Percentiles rank a stretch among this genome's conserved stretches.
Evolutionary conservation across 805 yeast genomes (phyloP).

Genomic region (Priceomyces haplophilus): DNA sequence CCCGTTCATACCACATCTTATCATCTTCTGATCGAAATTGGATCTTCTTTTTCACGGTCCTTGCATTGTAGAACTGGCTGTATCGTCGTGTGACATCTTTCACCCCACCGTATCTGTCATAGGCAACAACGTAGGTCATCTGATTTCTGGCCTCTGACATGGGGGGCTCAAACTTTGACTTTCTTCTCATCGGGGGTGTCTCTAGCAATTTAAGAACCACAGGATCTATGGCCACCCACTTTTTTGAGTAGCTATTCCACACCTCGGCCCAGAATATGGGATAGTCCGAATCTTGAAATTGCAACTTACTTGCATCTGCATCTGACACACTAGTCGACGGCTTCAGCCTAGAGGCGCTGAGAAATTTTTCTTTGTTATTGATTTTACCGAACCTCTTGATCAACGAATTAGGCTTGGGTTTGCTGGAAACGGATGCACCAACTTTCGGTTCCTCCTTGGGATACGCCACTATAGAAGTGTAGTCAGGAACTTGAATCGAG

Average conservation of each 20-base stretch:
- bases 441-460: slow-evolving; percentile 20
- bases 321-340: slow-evolving; percentile 13
- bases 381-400: slow-evolving; percentile 11
- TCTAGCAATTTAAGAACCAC: slow-evolving; percentile 62
- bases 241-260: slow-evolving; percentile 70
- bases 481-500: slow-evolving; percentile 90
- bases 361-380: slow-evolving; percentile 7
- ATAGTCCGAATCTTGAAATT: slow-evolving; percentile 33
- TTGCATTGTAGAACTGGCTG: slow-evolving; percentile 65
- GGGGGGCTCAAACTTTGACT: slow-evolving; percentile 72
- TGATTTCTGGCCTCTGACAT: slow-evolving; percentile 52
- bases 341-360: slow-evolving; percentile 7
- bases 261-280: slow-evolving; percentile 95
- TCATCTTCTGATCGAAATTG: slow-evolving; percentile 53
- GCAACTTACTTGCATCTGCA: background rate
- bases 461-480: slow-evolving; percentile 38
- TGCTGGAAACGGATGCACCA: background rate
- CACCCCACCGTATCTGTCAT: slow-evolving; percentile 59
- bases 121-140: slow-evolving; percentile 75
- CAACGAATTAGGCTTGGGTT: background rate
- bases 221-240: slow-evolving; percentile 89
- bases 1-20: slow-evolving; percentile 55
- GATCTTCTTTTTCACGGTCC: slow-evolving; percentile 70
- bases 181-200: slow-evolving; percentile 49
- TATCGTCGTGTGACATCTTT: slow-evolving; percentile 87